A percentile compares a stretch with the other conserved stretches of the same genome.
These are phyloP conservation scores for Chaetomiaceae sp. DNA, from an alignment of 2,329 filamentous ascomycete species.

Conservation along the genomic window DNA sequence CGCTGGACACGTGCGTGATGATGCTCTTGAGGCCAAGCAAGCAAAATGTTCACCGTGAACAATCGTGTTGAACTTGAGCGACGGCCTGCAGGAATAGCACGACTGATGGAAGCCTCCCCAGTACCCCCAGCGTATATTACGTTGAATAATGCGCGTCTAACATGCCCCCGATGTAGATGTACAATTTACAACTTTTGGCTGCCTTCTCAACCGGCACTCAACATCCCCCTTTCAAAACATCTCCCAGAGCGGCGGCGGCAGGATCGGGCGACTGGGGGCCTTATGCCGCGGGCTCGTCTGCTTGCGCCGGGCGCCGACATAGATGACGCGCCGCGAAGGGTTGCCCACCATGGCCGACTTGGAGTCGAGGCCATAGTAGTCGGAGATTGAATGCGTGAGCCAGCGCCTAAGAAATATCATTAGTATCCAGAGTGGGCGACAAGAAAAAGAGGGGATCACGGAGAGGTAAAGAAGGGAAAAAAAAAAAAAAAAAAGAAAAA, in stretches of 20 bases:
- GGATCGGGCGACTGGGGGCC: conserved; percentile 31
- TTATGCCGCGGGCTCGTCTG: conserved; percentile 22
- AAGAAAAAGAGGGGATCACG: not conserved
- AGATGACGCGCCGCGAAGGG: conserved; percentile 72
- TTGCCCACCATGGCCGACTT: conserved; percentile 71
- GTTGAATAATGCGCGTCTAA: too few species aligned
- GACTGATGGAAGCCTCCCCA: too few species aligned
- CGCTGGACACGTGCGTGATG: too few species aligned
- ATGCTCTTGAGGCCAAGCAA: too few species aligned
- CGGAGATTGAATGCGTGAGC: conserved; percentile 87
- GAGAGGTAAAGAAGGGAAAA: not conserved
- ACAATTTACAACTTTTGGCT: too few species aligned
- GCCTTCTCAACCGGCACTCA: too few species aligned
- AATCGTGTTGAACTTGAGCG: too few species aligned
- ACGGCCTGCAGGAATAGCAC: too few species aligned
- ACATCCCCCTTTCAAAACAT: conserved; percentile 39
- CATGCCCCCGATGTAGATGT: too few species aligned
- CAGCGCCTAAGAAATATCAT: conserved; percentile 60
- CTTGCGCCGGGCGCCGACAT: conserved; percentile 65
- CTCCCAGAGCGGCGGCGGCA: conserved; percentile 63
- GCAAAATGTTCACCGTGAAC: too few species aligned
- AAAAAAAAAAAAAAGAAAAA: conserved; percentile 29
- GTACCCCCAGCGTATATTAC: too few species aligned
- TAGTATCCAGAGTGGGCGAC: conserved; percentile 15
- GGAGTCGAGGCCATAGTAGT: conserved; percentile 85